Conservation (phyloP, 2,329 filamentous ascomycete genomes). For the Fusarium sp. region DNA sequence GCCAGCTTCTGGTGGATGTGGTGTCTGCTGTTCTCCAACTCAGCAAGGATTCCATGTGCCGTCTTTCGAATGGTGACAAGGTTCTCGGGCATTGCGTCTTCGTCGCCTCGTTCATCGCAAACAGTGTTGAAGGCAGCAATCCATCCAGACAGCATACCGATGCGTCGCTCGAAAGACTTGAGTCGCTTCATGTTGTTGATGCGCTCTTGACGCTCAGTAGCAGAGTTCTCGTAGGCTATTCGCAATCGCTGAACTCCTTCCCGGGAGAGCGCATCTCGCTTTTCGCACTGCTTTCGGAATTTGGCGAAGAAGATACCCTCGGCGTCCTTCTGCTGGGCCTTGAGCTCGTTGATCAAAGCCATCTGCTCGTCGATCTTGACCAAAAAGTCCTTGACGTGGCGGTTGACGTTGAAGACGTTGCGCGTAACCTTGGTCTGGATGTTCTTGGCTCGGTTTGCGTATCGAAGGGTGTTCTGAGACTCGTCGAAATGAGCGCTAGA, state of each 20-base stretch:
- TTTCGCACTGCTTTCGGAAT: slow-evolving; percentile 90
- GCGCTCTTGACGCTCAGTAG: slow-evolving; percentile 81
- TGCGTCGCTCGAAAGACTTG: slow-evolving; percentile 84
- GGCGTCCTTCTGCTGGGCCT: slow-evolving; percentile 90
- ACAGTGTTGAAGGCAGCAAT: slow-evolving; percentile 89
- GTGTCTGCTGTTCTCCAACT: slow-evolving; percentile 89
- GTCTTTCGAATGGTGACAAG: slow-evolving; percentile 84
- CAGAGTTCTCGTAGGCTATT: slow-evolving; percentile 83
- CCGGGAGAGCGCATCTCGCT: slow-evolving; percentile 77
- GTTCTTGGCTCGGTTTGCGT: slow-evolving; percentile 98
- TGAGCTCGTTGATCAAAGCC: slow-evolving; percentile 94
- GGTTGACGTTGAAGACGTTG: slow-evolving; percentile 98
- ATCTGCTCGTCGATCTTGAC: slow-evolving; percentile 99
- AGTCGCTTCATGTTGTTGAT: slow-evolving; percentile 83
- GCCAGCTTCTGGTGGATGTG: slow-evolving; percentile 88
- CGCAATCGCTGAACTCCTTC: slow-evolving; percentile 86
- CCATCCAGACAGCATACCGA: slow-evolving; percentile 89
- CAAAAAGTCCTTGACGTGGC: slow-evolving; percentile 98
- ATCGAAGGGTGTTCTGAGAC: slow-evolving; percentile 96
- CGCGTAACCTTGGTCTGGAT: slow-evolving; percentile 99
- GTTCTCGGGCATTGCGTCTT: slow-evolving; percentile 72
- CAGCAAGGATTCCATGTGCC: slow-evolving; percentile 86
- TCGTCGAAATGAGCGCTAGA: slow-evolving; percentile 98
- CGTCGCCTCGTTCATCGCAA: slow-evolving; percentile 69
- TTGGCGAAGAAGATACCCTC: slow-evolving; percentile 86